Percentiles rank a stretch among this genome's conserved stretches.
phyloP scores from a whole-genome alignment of 2,329 filamentous ascomycete species.

The Penicillium palitans region DNA sequence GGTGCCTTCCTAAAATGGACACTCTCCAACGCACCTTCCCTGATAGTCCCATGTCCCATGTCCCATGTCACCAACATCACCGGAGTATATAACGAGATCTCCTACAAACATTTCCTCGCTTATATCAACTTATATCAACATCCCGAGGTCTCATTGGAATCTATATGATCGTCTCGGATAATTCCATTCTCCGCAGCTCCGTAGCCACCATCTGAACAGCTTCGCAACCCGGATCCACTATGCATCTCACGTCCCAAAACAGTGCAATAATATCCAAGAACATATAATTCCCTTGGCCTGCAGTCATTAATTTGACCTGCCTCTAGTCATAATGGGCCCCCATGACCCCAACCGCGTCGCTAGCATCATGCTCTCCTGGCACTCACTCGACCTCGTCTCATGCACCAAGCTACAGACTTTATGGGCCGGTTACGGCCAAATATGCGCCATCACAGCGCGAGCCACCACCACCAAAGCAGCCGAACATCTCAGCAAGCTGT shows the following conservation, averaged over 20 bases:
- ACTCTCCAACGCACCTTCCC: not conserved
- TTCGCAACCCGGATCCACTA: not conserved
- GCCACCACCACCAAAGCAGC: slow-evolving; percentile 30
- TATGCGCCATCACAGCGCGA: slow-evolving; percentile 56
- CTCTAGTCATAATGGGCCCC: not conserved
- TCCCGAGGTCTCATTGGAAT: not conserved
- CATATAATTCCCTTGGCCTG: not conserved
- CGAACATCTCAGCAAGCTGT: slow-evolving; percentile 21
- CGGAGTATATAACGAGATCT: not conserved
- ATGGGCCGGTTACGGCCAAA: slow-evolving; percentile 54
- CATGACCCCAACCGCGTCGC: slow-evolving; percentile 23
- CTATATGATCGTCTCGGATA: not conserved
- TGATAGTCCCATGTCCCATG: not conserved
- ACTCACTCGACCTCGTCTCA: slow-evolving; percentile 31
- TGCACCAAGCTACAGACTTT: slow-evolving; percentile 43
- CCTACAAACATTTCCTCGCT: too few species aligned
- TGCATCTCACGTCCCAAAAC: not conserved
- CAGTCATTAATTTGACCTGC: not conserved
- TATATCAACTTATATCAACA: not conserved
- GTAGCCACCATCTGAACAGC: not conserved
- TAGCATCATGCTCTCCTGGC: slow-evolving; percentile 30
- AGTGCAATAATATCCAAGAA: not conserved
- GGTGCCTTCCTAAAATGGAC: not conserved
- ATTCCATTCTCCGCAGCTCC: not conserved
- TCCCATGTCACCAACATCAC: too few species aligned